Percentiles rank a stretch among this genome's conserved stretches.
These are phyloP conservation scores for Aspergillus diversus DNA, from an alignment of 495 filamentous ascomycete genomes.

Conservation along the genomic window DNA sequence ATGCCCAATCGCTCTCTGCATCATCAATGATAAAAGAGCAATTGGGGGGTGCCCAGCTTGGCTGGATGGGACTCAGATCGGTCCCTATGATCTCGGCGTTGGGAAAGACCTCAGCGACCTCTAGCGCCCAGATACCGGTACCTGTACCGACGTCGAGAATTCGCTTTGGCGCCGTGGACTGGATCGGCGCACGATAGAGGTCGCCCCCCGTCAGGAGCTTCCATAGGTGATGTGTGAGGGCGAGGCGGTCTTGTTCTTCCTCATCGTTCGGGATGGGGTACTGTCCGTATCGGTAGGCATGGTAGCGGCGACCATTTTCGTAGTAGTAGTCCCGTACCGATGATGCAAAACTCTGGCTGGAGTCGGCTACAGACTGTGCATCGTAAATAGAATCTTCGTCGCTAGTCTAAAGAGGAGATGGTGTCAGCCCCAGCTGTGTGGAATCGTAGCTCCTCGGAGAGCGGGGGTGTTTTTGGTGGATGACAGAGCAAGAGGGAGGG, in stretches of 20 bases:
- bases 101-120: conserved; percentile 63
- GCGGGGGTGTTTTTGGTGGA: background rate
- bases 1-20: conserved; percentile 54
- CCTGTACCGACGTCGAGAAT: conserved; percentile 58
- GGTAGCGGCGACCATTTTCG: conserved; percentile 66
- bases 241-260: conserved; percentile 67
- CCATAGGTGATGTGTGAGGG: conserved; percentile 66
- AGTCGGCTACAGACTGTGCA: conserved; percentile 38
- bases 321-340: conserved; percentile 53
- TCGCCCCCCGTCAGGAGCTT: conserved; percentile 52
- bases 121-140: conserved; percentile 65
- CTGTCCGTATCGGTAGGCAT: conserved; percentile 58
- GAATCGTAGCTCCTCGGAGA: background rate
- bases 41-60: conserved; percentile 53
- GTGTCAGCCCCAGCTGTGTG: background rate
- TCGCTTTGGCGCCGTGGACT: conserved; percentile 27
- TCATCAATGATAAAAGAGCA: conserved; percentile 55
- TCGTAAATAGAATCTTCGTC: conserved; percentile 48
- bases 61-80: conserved; percentile 62
- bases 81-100: conserved; percentile 62
- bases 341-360: conserved; percentile 51
- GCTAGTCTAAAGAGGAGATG: conserved; percentile 35
- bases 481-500: background rate
- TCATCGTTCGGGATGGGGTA: conserved; percentile 66
- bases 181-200: conserved; percentile 57